Percentiles rank a stretch among this genome's conserved stretches.
These are phyloP conservation scores for Suillus fuscotomentosus DNA, from an alignment of 768 basidiomycete genomes.

Conservation along the genomic window DNA sequence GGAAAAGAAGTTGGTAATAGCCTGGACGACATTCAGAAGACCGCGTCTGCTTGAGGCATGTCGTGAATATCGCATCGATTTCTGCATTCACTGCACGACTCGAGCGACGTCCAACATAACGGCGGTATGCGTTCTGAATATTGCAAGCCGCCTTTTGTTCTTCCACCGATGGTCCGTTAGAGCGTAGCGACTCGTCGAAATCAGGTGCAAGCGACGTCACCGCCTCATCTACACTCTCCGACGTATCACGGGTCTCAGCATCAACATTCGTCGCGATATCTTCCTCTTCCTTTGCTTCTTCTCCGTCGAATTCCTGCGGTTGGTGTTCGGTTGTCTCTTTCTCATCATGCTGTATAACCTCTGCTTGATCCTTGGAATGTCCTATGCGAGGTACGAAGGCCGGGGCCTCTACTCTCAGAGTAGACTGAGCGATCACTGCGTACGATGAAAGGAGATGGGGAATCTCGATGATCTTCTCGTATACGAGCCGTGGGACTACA, in stretches of 20 bases:
- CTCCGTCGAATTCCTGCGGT: neutral
- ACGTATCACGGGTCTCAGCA: neutral
- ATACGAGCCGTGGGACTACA: slow-evolving; percentile 30
- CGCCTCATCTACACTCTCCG: slow-evolving; percentile 1
- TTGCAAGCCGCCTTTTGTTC: slow-evolving; percentile 24
- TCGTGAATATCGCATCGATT: slow-evolving; percentile 22
- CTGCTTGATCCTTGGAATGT: neutral
- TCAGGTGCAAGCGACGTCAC: slow-evolving; percentile 10
- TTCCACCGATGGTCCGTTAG: slow-evolving; percentile 21
- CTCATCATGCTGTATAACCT: neutral
- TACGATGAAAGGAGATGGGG: slow-evolving; percentile 25
- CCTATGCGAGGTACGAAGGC: slow-evolving; percentile 15
- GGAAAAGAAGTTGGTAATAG: slow-evolving; percentile 36
- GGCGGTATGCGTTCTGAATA: slow-evolving; percentile 21
- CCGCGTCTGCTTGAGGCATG: slow-evolving; percentile 27
- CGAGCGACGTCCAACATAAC: slow-evolving; percentile 9
- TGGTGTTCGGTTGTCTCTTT: neutral
- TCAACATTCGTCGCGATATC: slow-evolving; percentile 6
- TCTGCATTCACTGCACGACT: slow-evolving; percentile 19
- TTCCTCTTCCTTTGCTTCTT: slow-evolving; percentile 13
- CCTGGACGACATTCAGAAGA: slow-evolving; percentile 26
- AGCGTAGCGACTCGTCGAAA: slow-evolving; percentile 14
- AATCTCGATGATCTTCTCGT: slow-evolving; percentile 28
- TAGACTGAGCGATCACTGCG: slow-evolving; percentile 13
- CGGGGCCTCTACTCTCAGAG: slow-evolving; percentile 16